phyloP scores from a whole-genome alignment of 1,284 basidiomycete genomes.

The Coniferiporia sulphurascens region DNA sequence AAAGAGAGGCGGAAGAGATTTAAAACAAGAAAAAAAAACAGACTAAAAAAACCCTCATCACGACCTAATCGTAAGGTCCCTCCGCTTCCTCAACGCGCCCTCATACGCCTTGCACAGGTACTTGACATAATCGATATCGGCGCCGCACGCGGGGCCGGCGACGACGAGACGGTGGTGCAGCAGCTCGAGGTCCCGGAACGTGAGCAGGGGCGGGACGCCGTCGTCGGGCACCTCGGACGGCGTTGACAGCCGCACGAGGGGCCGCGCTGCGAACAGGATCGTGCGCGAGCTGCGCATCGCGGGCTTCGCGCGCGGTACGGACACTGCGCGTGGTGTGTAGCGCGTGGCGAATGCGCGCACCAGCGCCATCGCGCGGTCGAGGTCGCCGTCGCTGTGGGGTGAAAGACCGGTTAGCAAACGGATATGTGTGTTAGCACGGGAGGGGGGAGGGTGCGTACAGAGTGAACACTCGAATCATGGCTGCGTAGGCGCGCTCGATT shows the following conservation, averaged over 20 bases:
- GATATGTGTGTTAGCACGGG: background rate
- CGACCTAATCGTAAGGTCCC: conserved; percentile 33
- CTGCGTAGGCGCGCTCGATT: conserved; percentile 60
- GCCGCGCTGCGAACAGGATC: conserved; percentile 19
- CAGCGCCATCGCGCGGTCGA: conserved; percentile 24
- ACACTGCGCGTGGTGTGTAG: conserved; percentile 21
- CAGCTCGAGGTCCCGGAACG: conserved; percentile 60
- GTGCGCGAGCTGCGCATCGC: conserved; percentile 16
- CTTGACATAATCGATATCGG: conserved; percentile 55
- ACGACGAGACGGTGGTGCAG: conserved; percentile 60
- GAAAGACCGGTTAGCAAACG: background rate
- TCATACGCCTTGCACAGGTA: conserved; percentile 66
- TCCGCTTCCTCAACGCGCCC: conserved; percentile 53
- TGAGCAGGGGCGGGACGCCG: conserved; percentile 60
- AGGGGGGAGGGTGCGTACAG: conserved; percentile 40
- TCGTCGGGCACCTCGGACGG: conserved; percentile 45
- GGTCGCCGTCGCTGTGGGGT: conserved; percentile 20
- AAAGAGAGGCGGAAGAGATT: no score
- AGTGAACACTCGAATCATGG: conserved; percentile 57
- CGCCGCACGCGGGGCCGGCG: conserved; percentile 27
- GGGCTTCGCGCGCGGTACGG: conserved; percentile 8
- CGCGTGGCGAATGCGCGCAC: conserved; percentile 24
- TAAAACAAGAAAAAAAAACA: background rate
- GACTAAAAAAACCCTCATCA: background rate
- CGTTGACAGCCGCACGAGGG: conserved; percentile 20